A percentile compares a stretch with the other conserved stretches of the same genome.
phyloP scores from a whole-genome alignment of 2,329 filamentous ascomycete species.

The Venturiaceae sp. region DNA sequence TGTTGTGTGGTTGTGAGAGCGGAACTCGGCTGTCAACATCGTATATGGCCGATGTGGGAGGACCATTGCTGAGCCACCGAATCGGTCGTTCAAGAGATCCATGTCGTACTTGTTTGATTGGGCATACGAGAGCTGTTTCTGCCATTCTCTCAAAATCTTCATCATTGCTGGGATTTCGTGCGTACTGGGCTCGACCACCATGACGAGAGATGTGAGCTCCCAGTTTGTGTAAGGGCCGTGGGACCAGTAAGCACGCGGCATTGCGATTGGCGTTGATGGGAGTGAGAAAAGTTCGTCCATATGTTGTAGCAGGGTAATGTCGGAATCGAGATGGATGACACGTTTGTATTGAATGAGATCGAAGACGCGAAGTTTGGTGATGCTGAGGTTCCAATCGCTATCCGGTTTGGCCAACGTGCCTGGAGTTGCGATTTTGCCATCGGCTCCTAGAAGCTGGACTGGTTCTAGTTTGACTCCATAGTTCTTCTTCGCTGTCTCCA shows the following conservation, averaged over 20 bases:
- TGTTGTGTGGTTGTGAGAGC: constrained; percentile 38
- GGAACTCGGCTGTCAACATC: constrained; percentile 54
- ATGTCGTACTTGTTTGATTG: constrained; percentile 47
- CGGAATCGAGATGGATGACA: constrained; percentile 7
- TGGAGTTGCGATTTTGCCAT: constrained; percentile 2
- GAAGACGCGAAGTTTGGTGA: constrained; percentile 9
- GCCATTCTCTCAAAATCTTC: constrained; percentile 11
- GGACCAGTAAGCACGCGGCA: constrained; percentile 65
- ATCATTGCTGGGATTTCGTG: constrained; percentile 18
- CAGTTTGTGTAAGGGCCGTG: constrained; percentile 34
- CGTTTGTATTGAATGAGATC: constrained; percentile 7
- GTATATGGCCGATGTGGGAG: constrained; percentile 55
- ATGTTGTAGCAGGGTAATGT: constrained; percentile 24
- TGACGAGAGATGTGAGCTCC: constrained; percentile 49
- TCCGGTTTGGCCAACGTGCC: constrained; percentile 1
- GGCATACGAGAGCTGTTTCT: constrained; percentile 9
- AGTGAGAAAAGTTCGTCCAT: constrained; percentile 66
- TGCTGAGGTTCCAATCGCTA: constrained; percentile 5
- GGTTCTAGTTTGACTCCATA: constrained; percentile 7
- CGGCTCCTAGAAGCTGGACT: constrained; percentile 2
- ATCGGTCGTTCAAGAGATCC: constrained; percentile 57
- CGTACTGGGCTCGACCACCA: constrained; percentile 47
- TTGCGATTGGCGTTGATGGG: constrained; percentile 50
- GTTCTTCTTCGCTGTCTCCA: constrained; percentile 4
- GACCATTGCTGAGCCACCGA: constrained; percentile 47